These are phyloP conservation scores for Phaeosphaeriaceae sp. DNA, from an alignment of 2,329 filamentous ascomycete genomes.

Conservation along the genomic window DNA sequence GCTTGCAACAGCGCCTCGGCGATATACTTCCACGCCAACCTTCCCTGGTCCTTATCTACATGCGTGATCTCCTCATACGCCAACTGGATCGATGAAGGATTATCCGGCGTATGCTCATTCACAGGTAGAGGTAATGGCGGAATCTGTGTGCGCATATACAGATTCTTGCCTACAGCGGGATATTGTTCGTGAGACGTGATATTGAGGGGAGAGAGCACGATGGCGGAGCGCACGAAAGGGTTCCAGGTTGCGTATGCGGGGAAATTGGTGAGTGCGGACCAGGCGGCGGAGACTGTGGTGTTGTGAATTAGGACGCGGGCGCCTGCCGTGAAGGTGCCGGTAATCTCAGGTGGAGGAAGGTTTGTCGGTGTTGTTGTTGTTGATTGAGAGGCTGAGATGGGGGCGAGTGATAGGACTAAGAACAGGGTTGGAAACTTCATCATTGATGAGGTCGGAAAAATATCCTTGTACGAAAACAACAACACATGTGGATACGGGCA, in stretches of 20 bases:
- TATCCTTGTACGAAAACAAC: neutral
- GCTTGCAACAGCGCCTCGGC: slow-evolving; percentile 19
- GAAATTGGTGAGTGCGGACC: slow-evolving; percentile 37
- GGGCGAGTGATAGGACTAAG: slow-evolving; percentile 7
- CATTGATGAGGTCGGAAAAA: neutral
- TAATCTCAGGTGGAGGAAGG: slow-evolving; percentile 28
- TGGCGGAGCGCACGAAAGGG: slow-evolving; percentile 38
- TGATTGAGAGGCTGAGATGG: slow-evolving; percentile 3
- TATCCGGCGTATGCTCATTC: slow-evolving; percentile 31
- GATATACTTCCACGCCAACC: slow-evolving; percentile 35
- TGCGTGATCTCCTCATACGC: slow-evolving; percentile 38
- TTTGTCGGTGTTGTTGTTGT: slow-evolving; percentile 16
- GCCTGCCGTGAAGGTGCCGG: slow-evolving; percentile 38
- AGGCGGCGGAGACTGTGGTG: slow-evolving; percentile 27
- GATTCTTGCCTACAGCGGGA: slow-evolving; percentile 28
- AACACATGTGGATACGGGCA: too few relatives aligned
- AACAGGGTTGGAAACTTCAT: neutral
- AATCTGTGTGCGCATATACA: slow-evolving; percentile 38
- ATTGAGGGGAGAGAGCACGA: slow-evolving; percentile 27
- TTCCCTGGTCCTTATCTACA: slow-evolving; percentile 30
- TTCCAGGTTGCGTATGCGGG: slow-evolving; percentile 39
- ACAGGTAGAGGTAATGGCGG: slow-evolving; percentile 39
- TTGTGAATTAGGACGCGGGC: slow-evolving; percentile 32
- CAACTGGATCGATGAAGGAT: slow-evolving; percentile 28
- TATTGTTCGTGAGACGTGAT: slow-evolving; percentile 30